Base-by-base conservation (phyloP, 257 asterid genomes). In the Nicotiana sylvestris region DNA sequence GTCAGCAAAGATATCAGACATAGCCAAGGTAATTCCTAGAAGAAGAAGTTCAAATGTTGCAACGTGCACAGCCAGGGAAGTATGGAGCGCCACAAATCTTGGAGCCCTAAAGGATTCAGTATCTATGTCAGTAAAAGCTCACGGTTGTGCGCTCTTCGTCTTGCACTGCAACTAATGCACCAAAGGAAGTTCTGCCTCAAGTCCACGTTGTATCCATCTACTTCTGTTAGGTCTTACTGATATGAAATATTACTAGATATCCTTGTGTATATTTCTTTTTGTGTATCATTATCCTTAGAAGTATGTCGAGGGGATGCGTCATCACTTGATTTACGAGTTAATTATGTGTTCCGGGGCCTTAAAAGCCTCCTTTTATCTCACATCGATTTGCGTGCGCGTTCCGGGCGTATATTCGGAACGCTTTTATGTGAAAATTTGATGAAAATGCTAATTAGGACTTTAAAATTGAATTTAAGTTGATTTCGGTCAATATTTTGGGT, bases 71-170 rank as follows among this genome's bases (percentile, higher is more conserved):
- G 84, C 91, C 87, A 88, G 83, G 72, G 99, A 96, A 89, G 89
- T 91, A 81, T 96, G 98, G 98, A 91, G 92, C 55, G 93, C 89
- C 62, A 89, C 85, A 85, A 89, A 89, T 82, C 91, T 85, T 82
- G 97, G 96, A 80, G 85, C 85, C 32, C 78, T 92, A 46, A 85
- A 78, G 78, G 90, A 85, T 7, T 66, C 90, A 1, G 21, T 94
- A 33, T 85, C 95, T 6, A 66, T 86, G 18, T 88, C 81, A 78
- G 85, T 96, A 27, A 92, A 62, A 33, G 80, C 83, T 64, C 98
- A 93, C 85, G 99, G 97, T 61, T 83, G 89, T 85, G 97, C 97
- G 6, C 88, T 96, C 55, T 89, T 96, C 82, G 87, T 89, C 81
- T 82, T 95, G 30, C 78, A 82, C 83, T 93, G 99, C 92, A 68